A percentile compares a stretch with the other conserved stretches of the same genome.
phyloP scores from a whole-genome alignment of 208 protist species.

The Trypanosoma vivax region DNA sequence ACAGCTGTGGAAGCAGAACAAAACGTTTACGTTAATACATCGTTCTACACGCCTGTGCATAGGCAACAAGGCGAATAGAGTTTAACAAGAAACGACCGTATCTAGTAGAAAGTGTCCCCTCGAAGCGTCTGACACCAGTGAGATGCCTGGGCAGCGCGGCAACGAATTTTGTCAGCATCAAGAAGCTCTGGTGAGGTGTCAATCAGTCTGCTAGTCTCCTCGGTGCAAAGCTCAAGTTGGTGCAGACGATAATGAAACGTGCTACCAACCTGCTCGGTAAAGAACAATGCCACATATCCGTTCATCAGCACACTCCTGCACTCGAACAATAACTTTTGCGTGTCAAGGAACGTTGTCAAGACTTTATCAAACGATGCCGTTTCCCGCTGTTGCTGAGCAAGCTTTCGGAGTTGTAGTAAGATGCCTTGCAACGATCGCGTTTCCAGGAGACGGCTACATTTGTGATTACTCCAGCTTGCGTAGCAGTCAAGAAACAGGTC shows the following conservation, averaged over 20 bases:
- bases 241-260: neutral
- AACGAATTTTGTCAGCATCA: neutral
- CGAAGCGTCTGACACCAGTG: neutral
- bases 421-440: neutral
- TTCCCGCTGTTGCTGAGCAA: neutral
- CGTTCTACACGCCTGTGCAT: no score
- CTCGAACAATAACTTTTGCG: neutral
- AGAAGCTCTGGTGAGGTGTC: neutral
- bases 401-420: neutral
- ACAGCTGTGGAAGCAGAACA: no score
- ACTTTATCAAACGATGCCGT: slow-evolving; percentile 7
- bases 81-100: no score
- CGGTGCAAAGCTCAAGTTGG: slow-evolving; percentile 1
- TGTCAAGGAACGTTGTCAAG: neutral
- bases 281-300: neutral
- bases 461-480: neutral
- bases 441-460: neutral
- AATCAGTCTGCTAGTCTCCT: neutral
- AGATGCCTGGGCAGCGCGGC: neutral
- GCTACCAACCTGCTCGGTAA: neutral
- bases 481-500: neutral
- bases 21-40: no score
- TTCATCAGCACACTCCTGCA: slow-evolving; percentile 5
- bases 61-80: no score
- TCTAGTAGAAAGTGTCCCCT: neutral